A percentile compares a stretch with the other conserved stretches of the same genome.
These are phyloP conservation scores for Bruguiera gymnorhiza DNA, from an alignment of 345 rosid species.

Conservation along the genomic window DNA sequence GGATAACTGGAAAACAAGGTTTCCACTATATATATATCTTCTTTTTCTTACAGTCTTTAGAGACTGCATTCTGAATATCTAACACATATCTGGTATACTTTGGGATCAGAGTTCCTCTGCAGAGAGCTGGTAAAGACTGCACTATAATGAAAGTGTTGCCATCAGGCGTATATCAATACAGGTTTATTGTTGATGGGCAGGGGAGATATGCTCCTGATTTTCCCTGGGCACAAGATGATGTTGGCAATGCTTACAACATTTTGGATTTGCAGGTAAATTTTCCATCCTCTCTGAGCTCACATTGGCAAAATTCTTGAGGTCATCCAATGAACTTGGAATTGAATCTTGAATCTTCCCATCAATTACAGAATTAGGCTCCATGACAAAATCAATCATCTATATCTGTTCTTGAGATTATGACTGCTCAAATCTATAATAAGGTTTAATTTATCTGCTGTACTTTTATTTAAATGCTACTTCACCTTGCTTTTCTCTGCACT, in stretches of 20 bases:
- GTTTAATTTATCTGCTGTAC: neutral
- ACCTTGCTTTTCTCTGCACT: neutral
- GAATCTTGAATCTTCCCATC: neutral
- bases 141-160: conserved; percentile 93
- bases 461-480: neutral
- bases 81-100: conserved; percentile 11
- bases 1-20: conserved; percentile 93
- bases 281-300: too few relatives aligned
- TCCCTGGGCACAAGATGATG: conserved; percentile 77
- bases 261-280: conserved; percentile 78
- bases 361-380: too few relatives aligned
- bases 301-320: too few relatives aligned
- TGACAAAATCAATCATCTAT: too few relatives aligned
- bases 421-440: neutral
- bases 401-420: too few relatives aligned
- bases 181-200: conserved; percentile 92
- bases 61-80: neutral
- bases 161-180: conserved; percentile 88
- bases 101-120: conserved; percentile 71
- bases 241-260: conserved; percentile 71
- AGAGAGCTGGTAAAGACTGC: conserved; percentile 93
- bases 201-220: conserved; percentile 80
- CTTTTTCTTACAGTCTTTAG: conserved; percentile 7
- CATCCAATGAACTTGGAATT: neutral
- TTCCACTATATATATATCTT: conserved; percentile 11